These are phyloP conservation scores for Chrysanthemum lavandulifolium DNA, from an alignment of 129 eudicot species.

Conservation along the genomic window DNA sequence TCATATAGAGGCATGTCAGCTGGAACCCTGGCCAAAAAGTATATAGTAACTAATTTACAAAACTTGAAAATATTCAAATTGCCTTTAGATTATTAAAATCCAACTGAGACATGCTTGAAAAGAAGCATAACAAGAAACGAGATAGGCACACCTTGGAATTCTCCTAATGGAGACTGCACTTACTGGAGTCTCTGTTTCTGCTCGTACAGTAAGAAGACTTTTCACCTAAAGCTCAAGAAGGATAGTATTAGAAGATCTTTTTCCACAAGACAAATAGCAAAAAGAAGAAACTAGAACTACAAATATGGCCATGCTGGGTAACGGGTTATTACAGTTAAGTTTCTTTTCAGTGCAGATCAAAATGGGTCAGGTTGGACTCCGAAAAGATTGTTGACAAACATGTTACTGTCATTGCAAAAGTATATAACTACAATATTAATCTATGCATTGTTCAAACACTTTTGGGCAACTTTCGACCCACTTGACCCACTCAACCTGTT, in stretches of 20 bases:
- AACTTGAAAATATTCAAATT: background rate
- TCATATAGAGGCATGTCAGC: constrained; percentile 96
- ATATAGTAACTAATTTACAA: background rate
- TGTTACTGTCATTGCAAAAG: background rate
- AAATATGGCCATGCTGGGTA: background rate
- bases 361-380: background rate
- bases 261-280: background rate
- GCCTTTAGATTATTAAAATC: background rate
- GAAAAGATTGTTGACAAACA: background rate
- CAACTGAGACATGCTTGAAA: background rate
- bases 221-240: constrained; percentile 54
- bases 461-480: constrained; percentile 1
- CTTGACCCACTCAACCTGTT: background rate
- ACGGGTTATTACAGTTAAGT: background rate
- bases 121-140: background rate
- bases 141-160: constrained; percentile 66
- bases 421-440: background rate
- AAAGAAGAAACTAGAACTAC: background rate
- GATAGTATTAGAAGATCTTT: constrained; percentile 4
- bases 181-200: constrained; percentile 98
- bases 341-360: background rate
- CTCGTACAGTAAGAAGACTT: constrained; percentile 92
- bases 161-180: constrained; percentile 97
- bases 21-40: constrained; percentile 63
- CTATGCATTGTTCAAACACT: background rate